Evolutionary conservation across 2,329 filamentous ascomycete species (phyloP), one percentile per base, ranked within the genome.

Genomic region (Talaromyces atroroseus): DNA sequence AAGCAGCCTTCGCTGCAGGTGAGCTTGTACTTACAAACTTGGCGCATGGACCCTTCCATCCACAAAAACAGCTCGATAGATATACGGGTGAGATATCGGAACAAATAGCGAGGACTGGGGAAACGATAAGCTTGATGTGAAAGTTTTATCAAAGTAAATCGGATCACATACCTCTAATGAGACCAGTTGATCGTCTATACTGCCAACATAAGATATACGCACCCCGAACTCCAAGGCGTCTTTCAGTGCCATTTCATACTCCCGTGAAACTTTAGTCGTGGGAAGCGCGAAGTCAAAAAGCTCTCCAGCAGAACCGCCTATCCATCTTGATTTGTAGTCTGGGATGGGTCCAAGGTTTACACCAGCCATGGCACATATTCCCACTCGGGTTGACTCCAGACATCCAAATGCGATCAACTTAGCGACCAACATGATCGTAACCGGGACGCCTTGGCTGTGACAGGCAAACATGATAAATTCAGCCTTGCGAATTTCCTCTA

Each of bases 121-220:
- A 51, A 8, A 21, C 42, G 45, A 62, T 73, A 58, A 54, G 52
- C 7, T 10, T 14, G 23, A 7, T 21, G 11, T 18, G 14, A 26
- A 48, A 71, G 23, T n/a, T 48, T 21, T 23, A 38, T 40, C 34
- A 12, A 21, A 21, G 36, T 47, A 34, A 52, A n/a, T 18, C 24
- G n/a, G 32, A 60, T 58, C 46, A 65, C 76, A 67, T 71, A 89
- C 87, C 79, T 96, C 92, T 68, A 99, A 78, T 3, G 92, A 92
- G 14, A 99, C 92, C 2, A 99, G 79, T 71, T 99, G 94, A 71
- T 99, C 94, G 69, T 99, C 94, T 52, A 99, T 95, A 71, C 92
- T 96, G 54, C 92, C 92, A 58, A 95, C 81, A 69, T 92, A 96
- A 0, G 91, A 88, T 49, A 97, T 83, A 42, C 90, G 84, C 14